phyloP scores from a whole-genome alignment of 2,329 filamentous ascomycete species.

The Tolypocladium ovalisporum region DNA sequence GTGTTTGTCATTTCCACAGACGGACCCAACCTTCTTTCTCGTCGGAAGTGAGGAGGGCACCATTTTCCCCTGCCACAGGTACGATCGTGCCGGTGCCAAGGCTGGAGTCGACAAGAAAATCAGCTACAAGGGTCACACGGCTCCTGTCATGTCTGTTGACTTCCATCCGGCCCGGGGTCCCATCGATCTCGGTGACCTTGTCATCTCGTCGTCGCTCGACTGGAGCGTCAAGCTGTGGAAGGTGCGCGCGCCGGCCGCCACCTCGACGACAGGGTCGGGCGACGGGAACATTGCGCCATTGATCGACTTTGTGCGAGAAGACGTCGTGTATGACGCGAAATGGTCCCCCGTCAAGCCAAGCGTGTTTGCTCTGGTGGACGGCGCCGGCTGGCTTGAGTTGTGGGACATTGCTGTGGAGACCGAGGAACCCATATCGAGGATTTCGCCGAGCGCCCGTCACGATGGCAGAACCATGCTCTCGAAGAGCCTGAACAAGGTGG shows the following conservation, averaged over 20 bases:
- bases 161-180: constrained; percentile 91
- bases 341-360: constrained; percentile 94
- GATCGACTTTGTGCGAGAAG: constrained; percentile 84
- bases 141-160: constrained; percentile 89
- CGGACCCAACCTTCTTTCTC: constrained; percentile 95
- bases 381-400: constrained; percentile 81
- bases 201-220: constrained; percentile 85
- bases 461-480: constrained; percentile 60
- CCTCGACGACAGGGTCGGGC: constrained; percentile 45
- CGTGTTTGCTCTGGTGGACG: constrained; percentile 90
- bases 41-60: constrained; percentile 93
- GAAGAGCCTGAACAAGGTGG: constrained; percentile 84
- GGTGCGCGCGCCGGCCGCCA: constrained; percentile 69
- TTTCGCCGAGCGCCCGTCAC: constrained; percentile 57
- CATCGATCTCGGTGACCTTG: constrained; percentile 86
- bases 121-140: constrained; percentile 80
- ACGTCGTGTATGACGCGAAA: constrained; percentile 89
- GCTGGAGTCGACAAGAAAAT: constrained; percentile 86
- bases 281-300: constrained; percentile 57
- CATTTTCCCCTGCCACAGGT: constrained; percentile 93
- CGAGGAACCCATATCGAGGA: constrained; percentile 79
- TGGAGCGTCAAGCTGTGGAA: constrained; percentile 99
- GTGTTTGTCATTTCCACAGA: constrained; percentile 86
- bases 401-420: constrained; percentile 92
- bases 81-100: constrained; percentile 94